Percentiles rank a stretch among this genome's conserved stretches.
phyloP scores from a whole-genome alignment of 305 asterid genomes.

The Rubia peregrina region DNA sequence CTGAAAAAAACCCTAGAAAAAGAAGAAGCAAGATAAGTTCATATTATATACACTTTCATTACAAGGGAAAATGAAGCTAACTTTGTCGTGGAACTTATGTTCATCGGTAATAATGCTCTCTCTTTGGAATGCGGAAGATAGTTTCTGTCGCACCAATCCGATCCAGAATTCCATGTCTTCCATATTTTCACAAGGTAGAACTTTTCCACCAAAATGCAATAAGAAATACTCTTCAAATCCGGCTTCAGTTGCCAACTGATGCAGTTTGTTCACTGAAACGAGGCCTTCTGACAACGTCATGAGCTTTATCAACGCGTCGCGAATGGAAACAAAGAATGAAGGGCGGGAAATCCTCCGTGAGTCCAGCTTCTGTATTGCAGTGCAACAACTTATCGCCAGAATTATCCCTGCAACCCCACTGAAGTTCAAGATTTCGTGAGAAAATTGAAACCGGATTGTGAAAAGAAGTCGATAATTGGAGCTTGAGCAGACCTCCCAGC shows the following conservation, averaged over 20 bases:
- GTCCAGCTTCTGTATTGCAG: conserved; percentile 49
- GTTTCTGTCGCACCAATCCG: conserved; percentile 60
- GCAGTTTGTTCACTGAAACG: conserved; percentile 51
- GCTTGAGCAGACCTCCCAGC: conserved; percentile 57
- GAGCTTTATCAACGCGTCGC: conserved; percentile 46
- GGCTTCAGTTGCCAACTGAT: conserved; percentile 62
- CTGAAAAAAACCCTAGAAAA: conserved; percentile 22
- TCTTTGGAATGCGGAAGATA: conserved; percentile 53
- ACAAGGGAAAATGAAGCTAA: conserved; percentile 19
- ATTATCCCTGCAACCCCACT: conserved; percentile 86
- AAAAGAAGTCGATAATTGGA: not conserved
- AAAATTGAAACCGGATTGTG: not conserved
- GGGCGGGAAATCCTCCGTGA: conserved; percentile 39
- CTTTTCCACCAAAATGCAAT: conserved; percentile 54
- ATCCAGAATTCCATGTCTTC: conserved; percentile 70
- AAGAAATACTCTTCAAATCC: conserved; percentile 71
- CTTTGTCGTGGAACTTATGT: conserved; percentile 41
- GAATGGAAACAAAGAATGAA: conserved; percentile 30
- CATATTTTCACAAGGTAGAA: conserved; percentile 48
- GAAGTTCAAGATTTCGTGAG: conserved; percentile 11
- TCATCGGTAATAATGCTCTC: conserved; percentile 49
- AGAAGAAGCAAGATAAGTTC: not conserved
- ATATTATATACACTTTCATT: not conserved
- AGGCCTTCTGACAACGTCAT: conserved; percentile 46
- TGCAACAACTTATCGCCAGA: conserved; percentile 63